Evolutionary conservation across 2,329 filamentous ascomycete species (phyloP), one percentile per base, ranked within the genome.

Genomic region (Gaeumannomyces tritici): DNA sequence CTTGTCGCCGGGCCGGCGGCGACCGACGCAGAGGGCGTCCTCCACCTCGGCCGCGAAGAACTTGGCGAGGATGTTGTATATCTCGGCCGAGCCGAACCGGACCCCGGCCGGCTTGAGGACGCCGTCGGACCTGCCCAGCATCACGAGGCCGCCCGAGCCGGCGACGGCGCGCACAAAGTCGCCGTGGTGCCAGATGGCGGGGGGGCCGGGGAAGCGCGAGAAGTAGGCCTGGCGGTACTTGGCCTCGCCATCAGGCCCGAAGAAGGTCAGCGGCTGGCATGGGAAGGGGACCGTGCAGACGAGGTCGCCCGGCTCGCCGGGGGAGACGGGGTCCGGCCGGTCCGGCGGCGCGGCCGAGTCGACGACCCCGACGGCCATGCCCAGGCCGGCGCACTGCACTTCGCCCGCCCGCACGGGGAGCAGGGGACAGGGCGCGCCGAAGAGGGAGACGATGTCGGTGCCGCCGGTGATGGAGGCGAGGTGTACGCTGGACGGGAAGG

Each of bases 381-480:
- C 90, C 3, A 93, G 82, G 6, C 88, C 89, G 12, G 86, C 84
- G 64, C 88, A 90, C 73, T 93, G 90, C 59, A 93, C 90, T 71
- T 92, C 87, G 28, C 90, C 90, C 1, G 79, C 79, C 66, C 85
- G 79, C 26, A 93, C 89, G 1, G 90, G 89, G 1, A 90, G 79
- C 4, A 93, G 79, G 0, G 89, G 89, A 62, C 89, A 93, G 0
- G 92, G 90, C 0, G 91, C 88, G 56, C 93, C 93, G 70, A 98
- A 99, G 42, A 98, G 84, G 0, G 93, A 96, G 66, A 98, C 91
- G 69, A 98, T 98, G 72, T 99, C 95, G 3, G 93, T 98, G 60
- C 93, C 95, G 51, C 95, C 95, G 0, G 93, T 98, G 70, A 99
- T 98, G 63, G 90, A 96, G 59, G 88, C 91, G 9, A 98, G 84